Evolutionary conservation across 2,329 filamentous ascomycete species (phyloP).

Genomic region (Fusarium beomiforme): DNA sequence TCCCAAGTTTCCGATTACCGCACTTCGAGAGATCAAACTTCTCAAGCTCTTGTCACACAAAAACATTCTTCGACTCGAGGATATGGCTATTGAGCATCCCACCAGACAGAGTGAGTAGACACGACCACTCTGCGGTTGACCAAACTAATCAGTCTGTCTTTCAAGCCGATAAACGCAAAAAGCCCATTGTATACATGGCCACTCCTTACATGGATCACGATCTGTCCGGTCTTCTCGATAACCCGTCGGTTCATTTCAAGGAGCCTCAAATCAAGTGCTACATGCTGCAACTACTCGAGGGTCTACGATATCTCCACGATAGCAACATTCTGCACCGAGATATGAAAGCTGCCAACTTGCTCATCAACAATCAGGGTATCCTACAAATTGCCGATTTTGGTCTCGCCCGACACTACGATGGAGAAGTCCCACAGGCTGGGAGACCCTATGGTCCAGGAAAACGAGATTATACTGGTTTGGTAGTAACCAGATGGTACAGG

Average conservation of each 20-base stretch:
- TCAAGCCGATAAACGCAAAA: slow-evolving; percentile 81
- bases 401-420: slow-evolving; percentile 91
- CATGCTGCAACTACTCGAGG: slow-evolving; percentile 90
- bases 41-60: slow-evolving; percentile 93
- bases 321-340: slow-evolving; percentile 92
- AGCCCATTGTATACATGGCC: slow-evolving; percentile 96
- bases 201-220: slow-evolving; percentile 99
- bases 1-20: slow-evolving; percentile 92
- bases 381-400: slow-evolving; percentile 98
- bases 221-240: slow-evolving; percentile 95
- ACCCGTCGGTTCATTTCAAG: slow-evolving; percentile 87
- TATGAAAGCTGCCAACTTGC: slow-evolving; percentile 97
- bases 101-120: slow-evolving; percentile 66
- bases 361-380: slow-evolving; percentile 94
- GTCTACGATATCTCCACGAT: slow-evolving; percentile 89
- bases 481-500: slow-evolving; percentile 97
- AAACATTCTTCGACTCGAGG: slow-evolving; percentile 87
- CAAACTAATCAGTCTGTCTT: slow-evolving; percentile 13
- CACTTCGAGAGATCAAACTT: slow-evolving; percentile 95
- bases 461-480: slow-evolving; percentile 93
- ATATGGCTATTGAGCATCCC: slow-evolving; percentile 92
- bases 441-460: slow-evolving; percentile 84
- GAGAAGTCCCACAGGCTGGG: slow-evolving; percentile 78
- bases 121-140: not conserved
- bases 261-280: slow-evolving; percentile 98